A percentile compares a stretch with the other conserved stretches of the same genome.
These are phyloP conservation scores for Termitomyces sp. DNA, from an alignment of 768 basidiomycete species.

Conservation along the genomic window DNA sequence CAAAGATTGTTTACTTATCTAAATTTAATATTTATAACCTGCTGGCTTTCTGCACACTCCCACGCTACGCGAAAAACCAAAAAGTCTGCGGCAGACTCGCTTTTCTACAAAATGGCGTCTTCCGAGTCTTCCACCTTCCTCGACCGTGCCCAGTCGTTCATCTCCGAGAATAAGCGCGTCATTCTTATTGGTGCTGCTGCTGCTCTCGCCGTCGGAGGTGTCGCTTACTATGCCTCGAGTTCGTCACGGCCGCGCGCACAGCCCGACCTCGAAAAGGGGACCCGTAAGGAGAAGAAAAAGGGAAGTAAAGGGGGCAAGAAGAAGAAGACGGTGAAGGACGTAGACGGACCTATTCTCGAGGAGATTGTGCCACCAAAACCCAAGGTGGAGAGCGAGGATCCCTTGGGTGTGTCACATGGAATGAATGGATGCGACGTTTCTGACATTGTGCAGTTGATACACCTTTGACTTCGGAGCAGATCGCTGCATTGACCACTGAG, in stretches of 20 bases:
- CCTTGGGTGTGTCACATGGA: constrained; percentile 17
- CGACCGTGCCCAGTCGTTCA: constrained; percentile 63
- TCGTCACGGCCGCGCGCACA: constrained; percentile 32
- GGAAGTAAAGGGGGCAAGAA: constrained; percentile 43
- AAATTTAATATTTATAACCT: too few relatives aligned
- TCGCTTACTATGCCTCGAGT: constrained; percentile 69
- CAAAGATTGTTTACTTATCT: not conserved
- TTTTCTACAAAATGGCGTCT: constrained; percentile 13
- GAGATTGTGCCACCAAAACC: constrained; percentile 46
- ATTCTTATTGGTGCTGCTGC: constrained; percentile 69
- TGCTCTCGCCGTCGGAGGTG: constrained; percentile 64
- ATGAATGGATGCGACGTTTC: not conserved
- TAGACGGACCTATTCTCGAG: constrained; percentile 77
- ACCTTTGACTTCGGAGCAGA: constrained; percentile 47
- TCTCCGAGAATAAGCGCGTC: constrained; percentile 76
- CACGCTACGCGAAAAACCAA: constrained; percentile 6
- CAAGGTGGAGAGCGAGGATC: constrained; percentile 29
- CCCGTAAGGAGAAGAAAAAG: constrained; percentile 42
- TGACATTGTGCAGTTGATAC: constrained; percentile 27
- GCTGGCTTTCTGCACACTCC: not conserved
- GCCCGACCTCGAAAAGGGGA: constrained; percentile 40
- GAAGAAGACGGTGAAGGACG: constrained; percentile 53
- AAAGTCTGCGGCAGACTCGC: not conserved
- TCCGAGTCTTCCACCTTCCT: constrained; percentile 27
- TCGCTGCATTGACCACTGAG: constrained; percentile 53